Evolutionary conservation across 2,329 filamentous ascomycete genomes (phyloP).

Genomic region (Cryphonectria radicalis): DNA sequence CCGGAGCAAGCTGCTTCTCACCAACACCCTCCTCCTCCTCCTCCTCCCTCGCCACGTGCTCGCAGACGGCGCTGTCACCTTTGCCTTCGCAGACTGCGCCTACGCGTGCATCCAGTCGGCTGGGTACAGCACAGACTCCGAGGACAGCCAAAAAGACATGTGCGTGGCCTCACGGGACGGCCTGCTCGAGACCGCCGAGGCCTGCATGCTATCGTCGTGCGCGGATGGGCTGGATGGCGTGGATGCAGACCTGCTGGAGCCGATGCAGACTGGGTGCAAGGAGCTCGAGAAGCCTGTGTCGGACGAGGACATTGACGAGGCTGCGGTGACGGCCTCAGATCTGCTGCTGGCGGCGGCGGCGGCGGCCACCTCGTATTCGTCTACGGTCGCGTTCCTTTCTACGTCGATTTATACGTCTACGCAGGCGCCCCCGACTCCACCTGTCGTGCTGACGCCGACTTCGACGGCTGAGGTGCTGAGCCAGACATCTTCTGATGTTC

Average conservation of each 20-base stretch:
- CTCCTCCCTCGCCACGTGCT: conserved; percentile 17
- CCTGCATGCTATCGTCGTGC: conserved; percentile 20
- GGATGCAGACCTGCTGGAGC: conserved; percentile 21
- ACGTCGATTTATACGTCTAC: conserved; percentile 6
- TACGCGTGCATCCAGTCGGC: conserved; percentile 15
- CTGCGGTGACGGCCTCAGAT: conserved; percentile 11
- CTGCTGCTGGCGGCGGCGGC: not conserved
- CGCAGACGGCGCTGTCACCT: conserved; percentile 20
- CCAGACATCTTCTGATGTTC: not conserved
- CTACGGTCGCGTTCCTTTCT: not conserved
- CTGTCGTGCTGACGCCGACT: not conserved
- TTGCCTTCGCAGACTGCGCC: conserved; percentile 25
- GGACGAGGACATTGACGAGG: conserved; percentile 20
- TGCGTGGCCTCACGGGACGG: conserved; percentile 25
- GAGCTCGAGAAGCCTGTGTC: conserved; percentile 26
- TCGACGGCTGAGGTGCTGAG: conserved; percentile 3
- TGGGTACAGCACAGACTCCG: conserved; percentile 24
- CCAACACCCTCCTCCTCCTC: conserved; percentile 12
- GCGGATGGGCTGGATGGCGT: conserved; percentile 12
- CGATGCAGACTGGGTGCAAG: conserved; percentile 27
- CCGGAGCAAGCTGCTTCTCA: conserved; percentile 17
- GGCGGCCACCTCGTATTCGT: not conserved
- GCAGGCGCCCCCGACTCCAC: not conserved
- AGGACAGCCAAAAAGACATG: conserved; percentile 26
- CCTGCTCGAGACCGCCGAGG: conserved; percentile 17